phyloP scores from a whole-genome alignment of 768 basidiomycete genomes.

The Naganishia randhawae region DNA sequence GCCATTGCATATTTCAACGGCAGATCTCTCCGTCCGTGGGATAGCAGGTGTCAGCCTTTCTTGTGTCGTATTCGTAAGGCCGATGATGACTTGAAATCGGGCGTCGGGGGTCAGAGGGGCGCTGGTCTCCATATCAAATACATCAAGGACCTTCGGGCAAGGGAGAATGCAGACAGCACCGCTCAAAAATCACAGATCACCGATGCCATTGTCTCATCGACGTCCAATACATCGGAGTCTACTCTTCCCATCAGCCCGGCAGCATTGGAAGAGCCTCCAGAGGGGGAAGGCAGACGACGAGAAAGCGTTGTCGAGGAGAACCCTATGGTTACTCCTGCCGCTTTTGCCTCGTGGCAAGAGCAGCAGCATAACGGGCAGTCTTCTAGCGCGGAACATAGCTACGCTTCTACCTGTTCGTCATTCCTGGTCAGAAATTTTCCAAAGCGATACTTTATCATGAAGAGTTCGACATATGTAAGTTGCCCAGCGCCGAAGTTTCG shows the following conservation, averaged over 20 bases:
- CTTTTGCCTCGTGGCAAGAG: slow-evolving; percentile 29
- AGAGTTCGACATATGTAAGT: slow-evolving; percentile 73
- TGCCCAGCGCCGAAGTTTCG: slow-evolving; percentile 59
- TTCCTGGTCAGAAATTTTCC: slow-evolving; percentile 73
- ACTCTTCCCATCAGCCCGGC: slow-evolving; percentile 19
- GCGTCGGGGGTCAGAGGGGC: slow-evolving; percentile 86
- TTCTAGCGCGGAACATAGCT: slow-evolving; percentile 52
- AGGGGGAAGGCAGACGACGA: slow-evolving; percentile 42
- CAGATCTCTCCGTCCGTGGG: slow-evolving; percentile 62
- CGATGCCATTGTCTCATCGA: neutral
- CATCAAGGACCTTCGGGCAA: slow-evolving; percentile 60
- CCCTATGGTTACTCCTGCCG: slow-evolving; percentile 19
- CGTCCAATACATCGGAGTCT: neutral
- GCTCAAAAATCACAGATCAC: neutral
- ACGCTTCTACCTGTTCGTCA: slow-evolving; percentile 78
- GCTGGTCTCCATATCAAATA: slow-evolving; percentile 77
- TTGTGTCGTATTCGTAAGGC: slow-evolving; percentile 76
- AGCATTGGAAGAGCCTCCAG: slow-evolving; percentile 38
- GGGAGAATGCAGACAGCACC: slow-evolving; percentile 47
- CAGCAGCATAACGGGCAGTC: slow-evolving; percentile 15
- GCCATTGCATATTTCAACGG: slow-evolving; percentile 76
- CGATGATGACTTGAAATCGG: slow-evolving; percentile 81
- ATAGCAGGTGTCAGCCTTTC: slow-evolving; percentile 68
- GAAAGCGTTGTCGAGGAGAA: slow-evolving; percentile 30
- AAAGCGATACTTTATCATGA: slow-evolving; percentile 85